Percentiles rank a stretch among this genome's conserved stretches.
Evolutionary conservation across 352 stramenopile genomes (phyloP).

Genomic region (Globisporangium recalcitrans): DNA sequence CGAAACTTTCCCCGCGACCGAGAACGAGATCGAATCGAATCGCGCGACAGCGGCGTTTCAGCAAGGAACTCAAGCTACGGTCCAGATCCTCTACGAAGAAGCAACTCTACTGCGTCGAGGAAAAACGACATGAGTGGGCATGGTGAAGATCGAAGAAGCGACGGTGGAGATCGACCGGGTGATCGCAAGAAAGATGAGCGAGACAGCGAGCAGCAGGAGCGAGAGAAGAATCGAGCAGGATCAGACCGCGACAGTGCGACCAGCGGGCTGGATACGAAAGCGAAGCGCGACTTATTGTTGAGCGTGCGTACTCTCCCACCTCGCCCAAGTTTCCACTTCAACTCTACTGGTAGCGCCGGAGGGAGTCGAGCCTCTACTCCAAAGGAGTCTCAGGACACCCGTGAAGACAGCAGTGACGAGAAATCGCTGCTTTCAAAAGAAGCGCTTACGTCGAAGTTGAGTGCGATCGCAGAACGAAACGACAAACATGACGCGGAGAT

Average conservation of each 20-base stretch:
- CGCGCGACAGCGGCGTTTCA: conserved; percentile 23
- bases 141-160: conserved; percentile 24
- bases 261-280: conserved; percentile 15
- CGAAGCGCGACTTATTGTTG: conserved; percentile 20
- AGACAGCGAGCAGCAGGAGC: conserved; percentile 25
- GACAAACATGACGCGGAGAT: neutral
- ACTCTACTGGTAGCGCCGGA: conserved; percentile 12
- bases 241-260: conserved; percentile 18
- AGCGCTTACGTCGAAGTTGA: conserved; percentile 1
- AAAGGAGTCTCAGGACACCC: conserved; percentile 17
- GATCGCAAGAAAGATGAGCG: conserved; percentile 12
- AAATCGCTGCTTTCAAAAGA: conserved; percentile 2
- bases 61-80: conserved; percentile 14
- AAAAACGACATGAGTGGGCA: conserved; percentile 18
- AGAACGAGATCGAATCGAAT: conserved; percentile 17
- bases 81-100: conserved; percentile 19
- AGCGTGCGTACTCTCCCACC: conserved; percentile 25
- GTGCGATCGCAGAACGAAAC: neutral
- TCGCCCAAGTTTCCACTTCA: conserved; percentile 23
- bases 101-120: conserved; percentile 15
- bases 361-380: conserved; percentile 24
- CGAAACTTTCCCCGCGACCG: conserved; percentile 30
- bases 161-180: conserved; percentile 1
- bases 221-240: conserved; percentile 20
- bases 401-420: conserved; percentile 2